Conservation (phyloP, 2,329 filamentous ascomycete genomes). For the Diaporthe australafricana region DNA sequence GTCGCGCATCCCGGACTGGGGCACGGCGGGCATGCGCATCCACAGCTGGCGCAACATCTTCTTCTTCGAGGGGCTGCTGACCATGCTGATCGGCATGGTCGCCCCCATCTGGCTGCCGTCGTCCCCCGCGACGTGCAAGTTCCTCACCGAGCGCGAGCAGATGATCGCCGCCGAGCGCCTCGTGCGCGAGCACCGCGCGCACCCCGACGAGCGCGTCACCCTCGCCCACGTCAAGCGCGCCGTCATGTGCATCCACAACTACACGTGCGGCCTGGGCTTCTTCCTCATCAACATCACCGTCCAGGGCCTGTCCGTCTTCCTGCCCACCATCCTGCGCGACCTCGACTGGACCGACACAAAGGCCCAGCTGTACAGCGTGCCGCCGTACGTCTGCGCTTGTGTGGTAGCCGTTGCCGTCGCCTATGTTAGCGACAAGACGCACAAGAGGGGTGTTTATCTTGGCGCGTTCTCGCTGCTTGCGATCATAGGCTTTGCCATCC, state of each 20-base stretch:
- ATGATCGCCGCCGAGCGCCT: slow-evolving; percentile 66
- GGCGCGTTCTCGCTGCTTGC: slow-evolving; percentile 54
- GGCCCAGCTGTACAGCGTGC: slow-evolving; percentile 58
- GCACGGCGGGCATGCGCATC: slow-evolving; percentile 54
- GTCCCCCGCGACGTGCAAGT: slow-evolving; percentile 59
- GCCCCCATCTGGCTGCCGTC: slow-evolving; percentile 66
- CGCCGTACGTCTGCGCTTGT: slow-evolving; percentile 56
- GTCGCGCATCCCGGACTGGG: slow-evolving; percentile 70
- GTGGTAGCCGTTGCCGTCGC: slow-evolving; percentile 53
- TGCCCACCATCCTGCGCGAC: slow-evolving; percentile 59
- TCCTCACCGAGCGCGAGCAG: slow-evolving; percentile 64
- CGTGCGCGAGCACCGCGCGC: slow-evolving; percentile 58
- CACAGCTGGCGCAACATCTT: slow-evolving; percentile 70
- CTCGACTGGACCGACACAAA: slow-evolving; percentile 52
- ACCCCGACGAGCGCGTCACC: slow-evolving; percentile 59
- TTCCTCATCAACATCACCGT: slow-evolving; percentile 72
- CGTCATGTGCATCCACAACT: slow-evolving; percentile 68
- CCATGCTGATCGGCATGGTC: slow-evolving; percentile 57
- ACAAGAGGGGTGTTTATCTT: slow-evolving; percentile 55
- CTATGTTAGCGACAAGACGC: slow-evolving; percentile 56
- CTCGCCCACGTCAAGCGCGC: slow-evolving; percentile 62
- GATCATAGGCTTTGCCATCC: slow-evolving; percentile 62
- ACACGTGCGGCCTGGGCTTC: slow-evolving; percentile 68
- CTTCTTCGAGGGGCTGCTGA: slow-evolving; percentile 71
- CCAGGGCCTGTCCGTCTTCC: slow-evolving; percentile 62